Evolutionary conservation across 1,139 yeast genomes (phyloP).

Genomic region (Blastobotrys aristatus): DNA sequence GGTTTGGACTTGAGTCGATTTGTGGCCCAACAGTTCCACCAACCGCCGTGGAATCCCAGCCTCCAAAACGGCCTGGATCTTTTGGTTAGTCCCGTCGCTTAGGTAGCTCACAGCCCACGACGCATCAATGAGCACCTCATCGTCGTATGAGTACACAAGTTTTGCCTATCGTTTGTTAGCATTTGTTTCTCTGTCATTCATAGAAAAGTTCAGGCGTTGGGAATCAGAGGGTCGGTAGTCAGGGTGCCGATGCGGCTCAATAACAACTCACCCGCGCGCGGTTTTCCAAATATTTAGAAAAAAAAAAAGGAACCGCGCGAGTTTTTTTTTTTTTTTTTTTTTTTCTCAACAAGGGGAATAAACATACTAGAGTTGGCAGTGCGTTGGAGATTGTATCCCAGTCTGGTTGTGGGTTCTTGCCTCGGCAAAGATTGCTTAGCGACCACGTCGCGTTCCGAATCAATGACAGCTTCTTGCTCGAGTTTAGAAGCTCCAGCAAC

Average conservation of each 20-base stretch:
- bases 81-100: conserved; percentile 87
- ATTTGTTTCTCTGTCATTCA: too few species aligned
- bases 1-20: conserved; percentile 83
- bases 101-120: conserved; percentile 98
- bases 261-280: too few species aligned
- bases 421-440: conserved; percentile 90
- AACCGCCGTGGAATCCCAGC: conserved; percentile 92
- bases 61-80: conserved; percentile 95
- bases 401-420: conserved; percentile 93
- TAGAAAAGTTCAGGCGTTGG: too few species aligned
- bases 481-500: conserved; percentile 68
- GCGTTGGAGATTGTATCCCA: conserved; percentile 85
- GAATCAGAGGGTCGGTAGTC: too few species aligned
- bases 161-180: too few species aligned
- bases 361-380: conserved; percentile 85
- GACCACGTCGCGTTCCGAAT: conserved; percentile 99
- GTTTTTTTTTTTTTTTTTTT: too few species aligned
- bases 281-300: too few species aligned
- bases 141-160: conserved; percentile 82
- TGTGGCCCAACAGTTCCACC: conserved; percentile 82
- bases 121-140: conserved; percentile 92
- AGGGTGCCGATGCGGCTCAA: too few species aligned
- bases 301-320: too few species aligned
- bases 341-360: too few species aligned
- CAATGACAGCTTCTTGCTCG: conserved; percentile 71